Base-by-base conservation (phyloP, 2,329 filamentous ascomycete genomes). In the Cryphonectria naterciae region DNA sequence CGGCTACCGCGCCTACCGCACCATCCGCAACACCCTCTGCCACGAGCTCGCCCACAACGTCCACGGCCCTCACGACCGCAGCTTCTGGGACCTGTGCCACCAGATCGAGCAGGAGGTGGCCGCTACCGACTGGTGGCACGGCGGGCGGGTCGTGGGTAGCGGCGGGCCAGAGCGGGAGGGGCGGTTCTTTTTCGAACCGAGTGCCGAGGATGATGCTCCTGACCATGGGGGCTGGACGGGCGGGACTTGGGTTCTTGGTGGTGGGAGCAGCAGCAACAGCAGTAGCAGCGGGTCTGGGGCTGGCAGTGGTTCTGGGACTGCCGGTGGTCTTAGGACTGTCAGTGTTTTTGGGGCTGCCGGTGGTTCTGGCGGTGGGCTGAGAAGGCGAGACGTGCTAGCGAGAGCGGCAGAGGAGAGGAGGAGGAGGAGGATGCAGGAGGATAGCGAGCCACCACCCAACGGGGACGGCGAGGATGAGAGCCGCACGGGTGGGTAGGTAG, bases 1-100 rank as follows among this genome's bases (percentile, higher is more conserved):
- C 79, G 96, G 96, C 0, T 98, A 97, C 77, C 85, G 96, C 52
- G 94, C 98, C 79, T 99, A 98, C 82, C 91, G 92, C 76, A 95
- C 92, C 0, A 97, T 99, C 65, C 88, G 96, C 67, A 93, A 93
- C 75, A 98, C 96, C 62, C 85, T 99, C 17, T 98, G 95, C 78
- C 96, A 99, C 82, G 96, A 99, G 83, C 85, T 99, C 25, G 92
- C 95, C 74, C 96, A 99, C 81, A 98, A 97, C 76, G 93, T 97
- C 13, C 91, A 92, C 81, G 86, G 92, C 0, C 89, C 92, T 0
- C 96, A 99, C 80, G 94, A 98, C 80, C 85, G 89, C 25, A 83
- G 92, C 63, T 99, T 99, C 78, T 98, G 96, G 95, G 88, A 94
- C 68, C 80, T 99, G 76, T 97, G 93, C 75, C 91, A 90, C 75